Evolutionary conservation across 768 basidiomycete genomes (phyloP).

Genomic region (Infundibulicybe gibba): DNA sequence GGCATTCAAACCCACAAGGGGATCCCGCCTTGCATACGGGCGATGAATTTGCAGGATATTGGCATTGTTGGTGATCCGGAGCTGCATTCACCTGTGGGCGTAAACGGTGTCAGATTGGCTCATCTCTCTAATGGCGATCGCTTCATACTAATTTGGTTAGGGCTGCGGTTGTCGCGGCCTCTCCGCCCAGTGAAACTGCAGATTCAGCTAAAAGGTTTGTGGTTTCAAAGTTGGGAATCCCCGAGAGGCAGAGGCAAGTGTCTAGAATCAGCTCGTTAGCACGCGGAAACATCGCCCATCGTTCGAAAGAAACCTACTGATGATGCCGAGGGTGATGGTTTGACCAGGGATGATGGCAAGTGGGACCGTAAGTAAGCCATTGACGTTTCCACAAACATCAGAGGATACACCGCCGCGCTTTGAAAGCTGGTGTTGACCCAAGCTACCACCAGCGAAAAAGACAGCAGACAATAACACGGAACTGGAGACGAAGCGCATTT

Average conservation of each 20-base stretch:
- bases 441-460: constrained; percentile 1
- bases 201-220: constrained; percentile 24
- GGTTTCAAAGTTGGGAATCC: constrained; percentile 27
- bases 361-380: constrained; percentile 23
- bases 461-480: constrained; percentile 1
- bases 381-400: constrained; percentile 38
- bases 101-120: neutral
- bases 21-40: constrained; percentile 29
- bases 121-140: neutral
- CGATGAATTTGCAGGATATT: constrained; percentile 35
- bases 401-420: constrained; percentile 5
- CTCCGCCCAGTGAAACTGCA: constrained; percentile 27
- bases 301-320: constrained; percentile 15
- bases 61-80: constrained; percentile 21
- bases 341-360: constrained; percentile 15
- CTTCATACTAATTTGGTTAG: constrained; percentile 31
- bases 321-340: constrained; percentile 22
- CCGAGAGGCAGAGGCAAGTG: constrained; percentile 40
- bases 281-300: neutral
- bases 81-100: constrained; percentile 18
- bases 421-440: constrained; percentile 3
- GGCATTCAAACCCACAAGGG: constrained; percentile 45
- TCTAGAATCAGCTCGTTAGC: constrained; percentile 17
- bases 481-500: constrained; percentile 5
- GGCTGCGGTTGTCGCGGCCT: constrained; percentile 17